Evolutionary conservation across 2,329 filamentous ascomycete species (phyloP).

Genomic region (Scedosporium apiospermum): DNA sequence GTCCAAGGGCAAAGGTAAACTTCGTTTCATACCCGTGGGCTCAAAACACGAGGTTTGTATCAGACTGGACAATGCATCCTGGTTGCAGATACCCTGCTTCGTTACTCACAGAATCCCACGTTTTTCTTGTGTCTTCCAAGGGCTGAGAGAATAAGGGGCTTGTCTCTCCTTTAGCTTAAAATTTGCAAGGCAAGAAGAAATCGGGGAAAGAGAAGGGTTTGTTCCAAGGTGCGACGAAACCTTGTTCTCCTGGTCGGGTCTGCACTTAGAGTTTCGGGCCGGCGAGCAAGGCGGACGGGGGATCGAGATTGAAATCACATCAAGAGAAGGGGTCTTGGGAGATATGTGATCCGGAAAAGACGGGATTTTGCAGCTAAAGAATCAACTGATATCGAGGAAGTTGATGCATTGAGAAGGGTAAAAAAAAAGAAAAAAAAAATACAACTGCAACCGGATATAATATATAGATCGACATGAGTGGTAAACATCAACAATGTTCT

Average conservation of each 20-base stretch:
- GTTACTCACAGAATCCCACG: background rate
- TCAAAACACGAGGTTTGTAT: background rate
- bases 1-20: too few relatives aligned
- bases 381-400: background rate
- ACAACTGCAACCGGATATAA: background rate
- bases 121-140: background rate
- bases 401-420: background rate
- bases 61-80: background rate
- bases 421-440: background rate
- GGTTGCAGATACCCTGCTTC: background rate
- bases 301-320: background rate
- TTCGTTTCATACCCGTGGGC: background rate
- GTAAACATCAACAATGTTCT: background rate
- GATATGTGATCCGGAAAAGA: background rate
- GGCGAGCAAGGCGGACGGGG: background rate
- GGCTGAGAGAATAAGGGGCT: background rate
- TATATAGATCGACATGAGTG: background rate
- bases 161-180: background rate
- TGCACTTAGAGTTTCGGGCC: slow-evolving; percentile 2
- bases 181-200: background rate
- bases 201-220: background rate
- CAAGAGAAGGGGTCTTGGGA: background rate
- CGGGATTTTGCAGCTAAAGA: background rate
- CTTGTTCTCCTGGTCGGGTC: slow-evolving; percentile 3
- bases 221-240: background rate